These are phyloP conservation scores for Entomortierella beljakovae DNA, from an alignment of 192 early-diverging fungal genomes.

Conservation along the genomic window DNA sequence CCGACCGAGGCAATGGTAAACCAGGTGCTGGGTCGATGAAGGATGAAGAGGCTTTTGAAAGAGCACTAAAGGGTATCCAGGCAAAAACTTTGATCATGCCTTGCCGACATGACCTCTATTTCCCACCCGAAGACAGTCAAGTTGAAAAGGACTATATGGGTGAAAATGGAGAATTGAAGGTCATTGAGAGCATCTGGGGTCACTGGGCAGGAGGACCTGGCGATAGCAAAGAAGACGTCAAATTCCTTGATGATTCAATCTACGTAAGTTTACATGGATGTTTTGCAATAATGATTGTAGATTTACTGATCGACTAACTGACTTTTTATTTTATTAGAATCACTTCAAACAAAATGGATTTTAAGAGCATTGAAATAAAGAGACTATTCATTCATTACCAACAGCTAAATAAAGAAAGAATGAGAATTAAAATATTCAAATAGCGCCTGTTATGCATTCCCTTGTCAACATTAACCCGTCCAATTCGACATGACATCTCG, in stretches of 20 bases:
- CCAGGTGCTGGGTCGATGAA: slow-evolving; percentile 12
- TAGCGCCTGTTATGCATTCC: too few species aligned
- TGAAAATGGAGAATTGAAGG: slow-evolving; percentile 27
- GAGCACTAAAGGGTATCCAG: slow-evolving; percentile 22
- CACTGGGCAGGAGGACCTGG: slow-evolving; percentile 31
- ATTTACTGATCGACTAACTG: not conserved
- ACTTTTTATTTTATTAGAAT: not conserved
- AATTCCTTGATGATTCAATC: slow-evolving; percentile 30
- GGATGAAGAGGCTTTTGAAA: slow-evolving; percentile 28
- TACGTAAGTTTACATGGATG: slow-evolving; percentile 3
- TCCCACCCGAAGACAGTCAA: slow-evolving; percentile 40
- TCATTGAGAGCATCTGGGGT: slow-evolving; percentile 41
- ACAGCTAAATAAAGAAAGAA: too few species aligned
- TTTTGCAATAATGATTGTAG: not conserved
- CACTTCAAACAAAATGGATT: slow-evolving; percentile 19
- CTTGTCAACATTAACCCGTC: too few species aligned
- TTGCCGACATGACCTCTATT: slow-evolving; percentile 18
- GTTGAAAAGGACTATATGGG: slow-evolving; percentile 39
- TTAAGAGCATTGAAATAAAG: not conserved
- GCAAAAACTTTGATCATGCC: slow-evolving; percentile 31
- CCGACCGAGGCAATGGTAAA: slow-evolving; percentile 9
- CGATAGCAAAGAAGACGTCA: slow-evolving; percentile 20
- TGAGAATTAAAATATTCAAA: too few species aligned
- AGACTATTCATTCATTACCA: too few species aligned
- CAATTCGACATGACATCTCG: too few species aligned